Conservation (phyloP, 371 early-diverging fungal species). For the Fennellomyces sp. region DNA sequence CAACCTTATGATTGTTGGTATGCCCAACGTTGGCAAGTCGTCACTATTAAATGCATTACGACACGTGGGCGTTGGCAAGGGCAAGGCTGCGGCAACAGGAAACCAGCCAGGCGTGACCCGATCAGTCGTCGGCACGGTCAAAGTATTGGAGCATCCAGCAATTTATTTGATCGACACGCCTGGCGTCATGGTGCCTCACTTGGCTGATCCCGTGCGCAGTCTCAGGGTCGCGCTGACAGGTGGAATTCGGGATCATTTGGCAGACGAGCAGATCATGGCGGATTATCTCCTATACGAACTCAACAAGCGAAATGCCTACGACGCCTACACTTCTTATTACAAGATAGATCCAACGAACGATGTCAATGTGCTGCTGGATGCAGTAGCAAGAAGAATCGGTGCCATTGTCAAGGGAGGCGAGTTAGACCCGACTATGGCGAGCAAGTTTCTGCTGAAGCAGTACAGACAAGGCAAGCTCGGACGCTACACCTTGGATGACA, state of each 20-base stretch:
- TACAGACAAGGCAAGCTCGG: conserved; percentile 79
- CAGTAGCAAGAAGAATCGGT: conserved; percentile 75
- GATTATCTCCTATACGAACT: conserved; percentile 89
- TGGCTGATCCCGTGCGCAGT: conserved; percentile 74
- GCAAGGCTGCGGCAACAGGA: conserved; percentile 87
- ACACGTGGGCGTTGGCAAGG: conserved; percentile 67
- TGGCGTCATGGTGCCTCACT: conserved; percentile 87
- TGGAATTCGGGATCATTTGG: conserved; percentile 85
- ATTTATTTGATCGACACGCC: conserved; percentile 94
- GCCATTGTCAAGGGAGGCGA: conserved; percentile 78
- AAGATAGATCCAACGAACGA: conserved; percentile 68
- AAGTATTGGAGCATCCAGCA: conserved; percentile 83
- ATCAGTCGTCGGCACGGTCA: conserved; percentile 80
- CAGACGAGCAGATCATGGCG: conserved; percentile 80
- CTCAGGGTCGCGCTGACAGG: conserved; percentile 86
- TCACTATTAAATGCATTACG: conserved; percentile 89
- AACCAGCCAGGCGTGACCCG: conserved; percentile 90
- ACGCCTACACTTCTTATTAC: conserved; percentile 34
- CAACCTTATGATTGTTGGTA: conserved; percentile 88
- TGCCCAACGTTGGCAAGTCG: conserved; percentile 97
- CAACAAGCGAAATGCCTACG: conserved; percentile 56
- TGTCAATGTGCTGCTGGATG: conserved; percentile 57
- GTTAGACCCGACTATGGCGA: conserved; percentile 63
- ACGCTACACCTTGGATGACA: conserved; percentile 72
- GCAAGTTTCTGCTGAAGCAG: conserved; percentile 72